These are phyloP conservation scores for Corrigiola litoralis DNA, from an alignment of 179 eudicot species.

Conservation along the genomic window DNA sequence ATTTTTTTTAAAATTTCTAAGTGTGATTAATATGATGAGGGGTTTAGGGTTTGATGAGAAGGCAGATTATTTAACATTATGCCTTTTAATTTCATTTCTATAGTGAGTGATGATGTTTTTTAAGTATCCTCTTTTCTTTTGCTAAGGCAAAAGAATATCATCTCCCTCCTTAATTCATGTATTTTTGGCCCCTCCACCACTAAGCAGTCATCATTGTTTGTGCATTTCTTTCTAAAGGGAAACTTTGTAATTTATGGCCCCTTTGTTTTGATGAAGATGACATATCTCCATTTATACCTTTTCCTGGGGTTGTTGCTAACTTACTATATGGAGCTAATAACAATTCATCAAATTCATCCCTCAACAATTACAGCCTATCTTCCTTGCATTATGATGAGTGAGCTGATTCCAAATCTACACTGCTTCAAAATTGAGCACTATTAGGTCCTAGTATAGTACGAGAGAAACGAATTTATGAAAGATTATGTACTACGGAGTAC, in stretches of 20 bases:
- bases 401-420: too few relatives aligned
- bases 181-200: conserved; percentile 30
- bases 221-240: conserved; percentile 33
- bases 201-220: conserved; percentile 25
- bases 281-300: conserved; percentile 27
- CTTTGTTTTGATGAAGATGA: conserved; percentile 24
- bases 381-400: too few relatives aligned
- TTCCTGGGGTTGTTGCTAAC: conserved; percentile 11
- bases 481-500: too few relatives aligned
- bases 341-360: background rate
- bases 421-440: too few relatives aligned
- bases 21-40: conserved; percentile 36
- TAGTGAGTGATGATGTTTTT: conserved; percentile 19
- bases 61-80: conserved; percentile 25
- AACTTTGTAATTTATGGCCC: conserved; percentile 25
- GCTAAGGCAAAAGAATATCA: background rate
- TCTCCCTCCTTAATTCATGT: conserved; percentile 27
- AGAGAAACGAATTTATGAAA: too few relatives aligned
- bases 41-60: conserved; percentile 37
- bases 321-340: conserved; percentile 9
- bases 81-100: conserved; percentile 5
- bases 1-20: conserved; percentile 3
- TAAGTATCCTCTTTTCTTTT: background rate
- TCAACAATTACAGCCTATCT: conserved; percentile 1
- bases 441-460: too few relatives aligned